These are phyloP conservation scores for Tubosaeta sp. DNA, from an alignment of 768 basidiomycete genomes.

Conservation along the genomic window DNA sequence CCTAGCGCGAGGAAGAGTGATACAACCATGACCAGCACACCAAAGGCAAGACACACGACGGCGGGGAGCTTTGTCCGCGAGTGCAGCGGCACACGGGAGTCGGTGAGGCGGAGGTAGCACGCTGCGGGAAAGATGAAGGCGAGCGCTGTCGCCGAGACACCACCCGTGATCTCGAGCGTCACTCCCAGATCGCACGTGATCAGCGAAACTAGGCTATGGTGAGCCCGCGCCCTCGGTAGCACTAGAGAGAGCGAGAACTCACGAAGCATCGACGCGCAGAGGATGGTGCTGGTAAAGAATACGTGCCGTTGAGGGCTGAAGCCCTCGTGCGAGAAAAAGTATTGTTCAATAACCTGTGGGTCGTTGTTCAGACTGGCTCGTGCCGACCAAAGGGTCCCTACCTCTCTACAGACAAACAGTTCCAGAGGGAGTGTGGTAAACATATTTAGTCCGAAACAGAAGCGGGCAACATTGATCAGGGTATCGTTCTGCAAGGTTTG, in stretches of 20 bases:
- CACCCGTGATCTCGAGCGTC: conserved; percentile 97
- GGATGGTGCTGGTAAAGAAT: conserved; percentile 83
- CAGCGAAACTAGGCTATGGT: conserved; percentile 62
- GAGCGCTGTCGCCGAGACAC: conserved; percentile 85
- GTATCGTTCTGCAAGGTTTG: conserved; percentile 57
- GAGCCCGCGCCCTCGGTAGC: not conserved
- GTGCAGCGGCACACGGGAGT: conserved; percentile 56
- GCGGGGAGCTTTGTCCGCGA: conserved; percentile 75
- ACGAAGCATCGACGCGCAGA: conserved; percentile 82
- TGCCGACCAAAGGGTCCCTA: conserved; percentile 24
- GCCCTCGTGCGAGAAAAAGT: conserved; percentile 85
- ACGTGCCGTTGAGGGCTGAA: conserved; percentile 84
- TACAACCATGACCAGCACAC: conserved; percentile 68
- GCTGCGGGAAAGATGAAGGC: conserved; percentile 91
- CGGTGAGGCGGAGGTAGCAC: conserved; percentile 76
- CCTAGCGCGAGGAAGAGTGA: conserved; percentile 73
- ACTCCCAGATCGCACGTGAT: conserved; percentile 97
- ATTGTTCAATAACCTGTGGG: conserved; percentile 85
- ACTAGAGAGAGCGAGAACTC: conserved; percentile 17
- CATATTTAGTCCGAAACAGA: conserved; percentile 96
- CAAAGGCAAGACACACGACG: conserved; percentile 66
- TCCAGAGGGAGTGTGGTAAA: conserved; percentile 96
- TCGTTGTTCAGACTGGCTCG: not conserved
- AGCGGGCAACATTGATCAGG: conserved; percentile 92
- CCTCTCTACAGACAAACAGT: conserved; percentile 96